A percentile compares a stretch with the other conserved stretches of the same genome.
Evolutionary conservation across 2,329 filamentous ascomycete species (phyloP).

Genomic region (Zymoseptoria pseudotritici): DNA sequence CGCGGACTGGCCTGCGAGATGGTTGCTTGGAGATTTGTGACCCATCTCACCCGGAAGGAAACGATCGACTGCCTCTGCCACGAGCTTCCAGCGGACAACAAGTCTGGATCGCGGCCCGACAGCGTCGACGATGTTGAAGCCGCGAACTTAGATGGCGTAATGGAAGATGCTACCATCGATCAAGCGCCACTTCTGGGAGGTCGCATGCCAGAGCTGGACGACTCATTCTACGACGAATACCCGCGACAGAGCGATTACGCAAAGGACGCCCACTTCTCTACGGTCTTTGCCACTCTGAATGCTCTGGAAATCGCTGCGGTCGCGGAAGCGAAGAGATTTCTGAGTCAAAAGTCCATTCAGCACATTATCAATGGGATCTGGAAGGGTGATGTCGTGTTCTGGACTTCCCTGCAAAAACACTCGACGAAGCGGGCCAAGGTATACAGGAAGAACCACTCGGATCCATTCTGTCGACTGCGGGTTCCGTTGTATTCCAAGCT

Average conservation of each 20-base stretch:
- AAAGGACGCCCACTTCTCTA: slow-evolving; percentile 37
- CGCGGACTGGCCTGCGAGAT: slow-evolving; percentile 71
- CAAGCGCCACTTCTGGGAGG: slow-evolving; percentile 17
- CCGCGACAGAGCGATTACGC: slow-evolving; percentile 10
- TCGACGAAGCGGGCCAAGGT: slow-evolving; percentile 68
- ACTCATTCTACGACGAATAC: slow-evolving; percentile 21
- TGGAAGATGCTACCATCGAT: slow-evolving; percentile 13
- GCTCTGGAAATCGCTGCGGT: slow-evolving; percentile 81
- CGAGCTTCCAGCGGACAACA: slow-evolving; percentile 49
- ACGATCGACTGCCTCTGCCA: slow-evolving; percentile 67
- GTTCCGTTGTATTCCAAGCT: slow-evolving; percentile 79
- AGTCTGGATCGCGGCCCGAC: slow-evolving; percentile 11
- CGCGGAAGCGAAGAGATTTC: slow-evolving; percentile 73
- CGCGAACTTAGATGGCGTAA: slow-evolving; percentile 2
- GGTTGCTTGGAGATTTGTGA: slow-evolving; percentile 64
- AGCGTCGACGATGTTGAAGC: slow-evolving; percentile 13
- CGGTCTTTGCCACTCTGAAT: slow-evolving; percentile 70
- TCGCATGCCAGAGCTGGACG: slow-evolving; percentile 7
- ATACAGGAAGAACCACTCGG: slow-evolving; percentile 59
- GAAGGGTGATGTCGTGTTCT: slow-evolving; percentile 81
- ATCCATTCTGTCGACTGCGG: slow-evolving; percentile 67
- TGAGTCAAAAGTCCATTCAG: slow-evolving; percentile 73
- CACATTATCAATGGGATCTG: slow-evolving; percentile 78
- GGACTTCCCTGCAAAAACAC: slow-evolving; percentile 67
- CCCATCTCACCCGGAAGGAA: slow-evolving; percentile 62